Base-by-base conservation (phyloP, 1,284 basidiomycete species). In the Trametes polyzona region DNA sequence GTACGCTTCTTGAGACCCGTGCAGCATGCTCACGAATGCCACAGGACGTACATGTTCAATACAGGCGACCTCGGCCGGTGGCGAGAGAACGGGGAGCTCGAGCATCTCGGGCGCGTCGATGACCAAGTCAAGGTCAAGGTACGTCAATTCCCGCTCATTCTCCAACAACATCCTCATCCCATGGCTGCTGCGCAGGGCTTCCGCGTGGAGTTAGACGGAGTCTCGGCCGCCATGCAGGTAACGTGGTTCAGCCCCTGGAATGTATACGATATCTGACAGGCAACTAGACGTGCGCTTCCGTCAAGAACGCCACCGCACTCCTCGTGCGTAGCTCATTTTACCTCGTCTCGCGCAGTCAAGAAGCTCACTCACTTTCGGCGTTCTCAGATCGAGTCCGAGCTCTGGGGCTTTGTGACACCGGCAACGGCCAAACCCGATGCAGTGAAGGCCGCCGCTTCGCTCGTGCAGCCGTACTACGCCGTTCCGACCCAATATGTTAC, bases 141-240 rank as follows among this genome's bases (percentile, higher is more conserved):
- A 61, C 74, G 80, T 70, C 73, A 29, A 16, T 12, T 27, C 7
- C 23, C 8, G 3, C 30, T 52, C 24, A 40, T 23, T 29, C 3
- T 30, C 30, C n/a, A 43, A 32, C 10, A 46, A 26, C 26, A 29
- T 29, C 12, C 33, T 37, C 37, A 32, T 37, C 17, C n/a, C 49
- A 26, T 42, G 4, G 24, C 17, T 29, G 57, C 41, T 50, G 41
- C 29, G 49, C 50, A 82, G 78, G 83, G 83, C 8, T 86, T 84
- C 73, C 80, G 83, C 29, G 82, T 86, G 14, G 83, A 86, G 65
- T 72, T 86, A 11, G 83, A 83, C 64, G 83, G 83, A 17, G 83
- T 86, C 14, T 77, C 82, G 4, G 77, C 78, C 12, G 81, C 83
- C 4, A 81, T 86, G 77, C 78, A 83, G 76, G 83, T 83, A 53